Percentiles rank a stretch among this genome's conserved stretches.
These are phyloP conservation scores for Phytopythium sindhum DNA, from an alignment of 352 stramenopile species.

Conservation along the genomic window DNA sequence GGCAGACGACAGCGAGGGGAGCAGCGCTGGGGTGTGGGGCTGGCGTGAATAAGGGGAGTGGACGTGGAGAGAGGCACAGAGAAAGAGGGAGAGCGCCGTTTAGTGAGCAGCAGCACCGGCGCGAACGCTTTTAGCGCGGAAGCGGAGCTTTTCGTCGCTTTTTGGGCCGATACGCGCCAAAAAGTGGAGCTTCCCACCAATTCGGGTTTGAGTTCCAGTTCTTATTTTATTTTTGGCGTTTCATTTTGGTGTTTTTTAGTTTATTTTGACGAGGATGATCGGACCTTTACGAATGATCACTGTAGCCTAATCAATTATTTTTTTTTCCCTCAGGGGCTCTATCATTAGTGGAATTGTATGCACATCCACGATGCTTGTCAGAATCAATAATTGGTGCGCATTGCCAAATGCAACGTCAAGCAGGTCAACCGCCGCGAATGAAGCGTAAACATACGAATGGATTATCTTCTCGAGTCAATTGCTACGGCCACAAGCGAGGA, in stretches of 20 bases:
- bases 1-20: not conserved
- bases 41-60: not conserved
- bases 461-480: not conserved
- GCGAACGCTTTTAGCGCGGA: not conserved
- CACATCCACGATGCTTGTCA: no score
- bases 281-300: no score
- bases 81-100: not conserved
- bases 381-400: no score
- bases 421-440: no score
- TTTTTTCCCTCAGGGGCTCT: no score
- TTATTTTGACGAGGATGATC: not conserved
- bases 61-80: not conserved
- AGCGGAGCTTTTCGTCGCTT: not conserved
- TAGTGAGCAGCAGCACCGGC: no score
- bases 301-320: no score
- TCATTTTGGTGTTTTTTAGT: not conserved
- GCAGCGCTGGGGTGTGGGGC: not conserved
- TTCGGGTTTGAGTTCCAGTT: not conserved
- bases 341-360: no score
- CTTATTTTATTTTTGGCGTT: not conserved
- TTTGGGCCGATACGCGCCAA: not conserved
- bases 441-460: not conserved
- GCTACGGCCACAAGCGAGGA: no score
- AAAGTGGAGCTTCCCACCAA: not conserved
- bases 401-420: no score